Evolutionary conservation across 1,284 basidiomycete genomes (phyloP).

Genomic region (Ceratobasidium sp.): DNA sequence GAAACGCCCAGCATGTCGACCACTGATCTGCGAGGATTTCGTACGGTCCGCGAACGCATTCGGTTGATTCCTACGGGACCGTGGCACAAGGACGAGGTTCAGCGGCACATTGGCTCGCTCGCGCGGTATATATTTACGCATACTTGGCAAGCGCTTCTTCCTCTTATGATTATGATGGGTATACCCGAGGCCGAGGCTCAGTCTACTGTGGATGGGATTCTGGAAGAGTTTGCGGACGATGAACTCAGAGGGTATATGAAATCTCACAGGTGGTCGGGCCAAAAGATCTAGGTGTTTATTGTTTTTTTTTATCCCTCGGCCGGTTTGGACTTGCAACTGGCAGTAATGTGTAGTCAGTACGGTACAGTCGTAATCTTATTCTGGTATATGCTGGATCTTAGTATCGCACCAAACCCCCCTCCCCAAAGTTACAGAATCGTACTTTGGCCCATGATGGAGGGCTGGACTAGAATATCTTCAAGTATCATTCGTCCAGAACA

Average conservation of each 20-base stretch:
- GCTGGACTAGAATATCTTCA: no score
- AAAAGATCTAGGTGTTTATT: neutral
- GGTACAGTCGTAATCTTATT: no score
- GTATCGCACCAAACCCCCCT: no score
- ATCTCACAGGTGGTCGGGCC: conserved; percentile 3
- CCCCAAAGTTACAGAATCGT: no score
- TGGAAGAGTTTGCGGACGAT: neutral
- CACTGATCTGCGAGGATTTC: conserved; percentile 9
- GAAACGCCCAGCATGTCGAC: neutral
- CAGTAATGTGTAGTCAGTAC: no score
- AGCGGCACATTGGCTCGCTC: neutral
- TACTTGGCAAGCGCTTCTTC: neutral
- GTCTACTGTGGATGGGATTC: neutral
- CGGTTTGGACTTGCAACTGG: no score
- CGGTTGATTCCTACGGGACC: conserved; percentile 3
- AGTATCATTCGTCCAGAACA: no score
- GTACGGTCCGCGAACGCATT: neutral
- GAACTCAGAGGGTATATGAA: neutral
- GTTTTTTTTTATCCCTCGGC: no score
- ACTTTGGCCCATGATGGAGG: no score
- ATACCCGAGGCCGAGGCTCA: neutral
- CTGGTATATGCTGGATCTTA: no score
- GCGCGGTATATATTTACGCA: neutral
- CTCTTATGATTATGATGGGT: neutral
- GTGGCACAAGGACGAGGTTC: conserved; percentile 2